Evolutionary conservation across 495 filamentous ascomycete species (phyloP).

Genomic region (Penicillium pancosmium): DNA sequence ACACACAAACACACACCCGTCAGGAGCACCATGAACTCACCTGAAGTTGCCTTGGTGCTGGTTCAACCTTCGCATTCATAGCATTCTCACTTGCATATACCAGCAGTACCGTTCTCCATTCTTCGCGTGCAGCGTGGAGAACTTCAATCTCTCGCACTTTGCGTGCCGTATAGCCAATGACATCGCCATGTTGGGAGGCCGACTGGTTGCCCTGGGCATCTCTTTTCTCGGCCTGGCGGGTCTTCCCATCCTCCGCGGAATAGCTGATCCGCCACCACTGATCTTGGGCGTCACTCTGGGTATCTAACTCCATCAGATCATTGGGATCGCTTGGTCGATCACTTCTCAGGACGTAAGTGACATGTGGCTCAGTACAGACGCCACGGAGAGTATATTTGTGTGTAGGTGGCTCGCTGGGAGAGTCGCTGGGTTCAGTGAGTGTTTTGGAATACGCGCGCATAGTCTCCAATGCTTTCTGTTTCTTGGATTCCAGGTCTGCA

Average conservation of each 20-base stretch:
- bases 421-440: constrained; percentile 57
- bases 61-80: constrained; percentile 33
- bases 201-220: constrained; percentile 21
- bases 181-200: constrained; percentile 34
- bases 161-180: constrained; percentile 46
- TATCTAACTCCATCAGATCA: constrained; percentile 31
- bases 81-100: constrained; percentile 56
- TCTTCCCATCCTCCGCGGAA: constrained; percentile 50
- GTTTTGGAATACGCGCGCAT: constrained; percentile 53
- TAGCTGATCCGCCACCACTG: constrained; percentile 62
- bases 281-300: constrained; percentile 30
- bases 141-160: constrained; percentile 55
- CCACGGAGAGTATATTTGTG: constrained; percentile 56
- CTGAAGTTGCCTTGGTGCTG: constrained; percentile 42
- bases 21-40: constrained; percentile 27
- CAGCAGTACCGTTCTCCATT: constrained; percentile 47
- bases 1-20: not conserved
- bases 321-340: constrained; percentile 3
- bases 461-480: constrained; percentile 48
- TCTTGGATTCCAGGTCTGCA: constrained; percentile 55
- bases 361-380: constrained; percentile 53
- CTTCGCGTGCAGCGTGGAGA: constrained; percentile 54
- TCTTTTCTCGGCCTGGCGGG: constrained; percentile 34
- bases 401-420: constrained; percentile 44
- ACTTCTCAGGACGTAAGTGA: constrained; percentile 52